These are phyloP conservation scores for Insectozyma bohioensis DNA, from an alignment of 1,139 yeast species.

Conservation along the genomic window DNA sequence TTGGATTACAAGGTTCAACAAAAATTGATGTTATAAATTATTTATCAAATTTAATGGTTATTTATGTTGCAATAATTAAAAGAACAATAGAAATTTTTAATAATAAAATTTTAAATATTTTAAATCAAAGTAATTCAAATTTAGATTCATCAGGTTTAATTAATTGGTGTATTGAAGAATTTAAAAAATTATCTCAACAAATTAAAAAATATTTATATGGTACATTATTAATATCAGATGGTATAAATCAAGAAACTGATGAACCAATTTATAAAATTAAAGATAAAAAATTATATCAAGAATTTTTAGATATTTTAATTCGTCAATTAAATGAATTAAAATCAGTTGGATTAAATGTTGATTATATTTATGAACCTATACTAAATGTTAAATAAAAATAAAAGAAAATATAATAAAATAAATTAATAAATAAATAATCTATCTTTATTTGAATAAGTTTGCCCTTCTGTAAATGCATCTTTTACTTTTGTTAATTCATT, in stretches of 20 bases:
- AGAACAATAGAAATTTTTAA: constrained; percentile 37
- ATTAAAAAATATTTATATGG: constrained; percentile 71
- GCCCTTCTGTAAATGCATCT: no score
- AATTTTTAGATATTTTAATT: constrained; percentile 52
- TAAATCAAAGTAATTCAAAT: constrained; percentile 25
- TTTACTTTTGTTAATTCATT: no score
- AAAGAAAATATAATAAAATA: constrained; percentile 1
- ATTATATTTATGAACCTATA: constrained; percentile 51
- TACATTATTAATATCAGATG: constrained; percentile 41
- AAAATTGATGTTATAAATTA: constrained; percentile 47
- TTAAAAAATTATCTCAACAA: constrained; percentile 56
- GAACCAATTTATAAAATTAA: constrained; percentile 28
- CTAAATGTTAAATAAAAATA: constrained; percentile 7
- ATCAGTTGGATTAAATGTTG: constrained; percentile 71
- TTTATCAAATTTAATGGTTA: constrained; percentile 43
- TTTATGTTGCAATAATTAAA: constrained; percentile 39
- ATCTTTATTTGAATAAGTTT: no score
- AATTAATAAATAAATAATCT: constrained; percentile 3
- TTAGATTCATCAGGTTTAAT: constrained; percentile 48
- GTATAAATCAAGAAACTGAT: constrained; percentile 26
- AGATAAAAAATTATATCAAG: constrained; percentile 30
- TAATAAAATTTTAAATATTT: constrained; percentile 33
- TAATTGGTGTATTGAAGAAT: constrained; percentile 71
- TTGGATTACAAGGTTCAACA: constrained; percentile 47
- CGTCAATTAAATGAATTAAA: constrained; percentile 65